Evolutionary conservation across 2,329 filamentous ascomycete species (phyloP).

Genomic region (Scytalidium sp.): DNA sequence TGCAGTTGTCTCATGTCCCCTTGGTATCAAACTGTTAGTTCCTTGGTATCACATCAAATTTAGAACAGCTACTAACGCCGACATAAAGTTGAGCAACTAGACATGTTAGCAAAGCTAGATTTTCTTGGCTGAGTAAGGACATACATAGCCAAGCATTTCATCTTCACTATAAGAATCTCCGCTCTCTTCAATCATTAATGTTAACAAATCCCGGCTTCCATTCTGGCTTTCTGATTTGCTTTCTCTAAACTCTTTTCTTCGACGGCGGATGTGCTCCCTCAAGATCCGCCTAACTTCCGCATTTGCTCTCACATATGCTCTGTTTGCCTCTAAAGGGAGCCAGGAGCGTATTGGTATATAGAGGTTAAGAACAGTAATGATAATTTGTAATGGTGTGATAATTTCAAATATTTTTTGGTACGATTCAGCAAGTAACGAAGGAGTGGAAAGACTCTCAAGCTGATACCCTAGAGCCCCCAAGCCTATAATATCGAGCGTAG

Average conservation of each 20-base stretch:
- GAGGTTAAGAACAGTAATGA: slow-evolving; percentile 18
- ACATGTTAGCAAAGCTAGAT: not conserved
- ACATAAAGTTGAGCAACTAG: slow-evolving; percentile 42
- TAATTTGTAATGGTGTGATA: slow-evolving; percentile 7
- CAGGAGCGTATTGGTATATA: slow-evolving; percentile 24
- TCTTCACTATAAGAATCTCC: slow-evolving; percentile 32
- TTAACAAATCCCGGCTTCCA: slow-evolving; percentile 29
- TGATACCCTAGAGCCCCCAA: slow-evolving; percentile 3
- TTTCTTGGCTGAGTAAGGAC: not conserved
- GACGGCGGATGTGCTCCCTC: slow-evolving; percentile 26
- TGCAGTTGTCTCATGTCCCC: slow-evolving; percentile 38
- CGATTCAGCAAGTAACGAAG: slow-evolving; percentile 14
- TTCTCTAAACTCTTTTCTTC: slow-evolving; percentile 21
- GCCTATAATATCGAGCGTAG: slow-evolving; percentile 36
- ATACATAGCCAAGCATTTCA: slow-evolving; percentile 34
- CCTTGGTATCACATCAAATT: slow-evolving; percentile 29
- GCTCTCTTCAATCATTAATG: slow-evolving; percentile 30
- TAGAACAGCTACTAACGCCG: slow-evolving; percentile 29
- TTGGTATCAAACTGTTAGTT: not conserved
- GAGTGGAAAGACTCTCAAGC: slow-evolving; percentile 1
- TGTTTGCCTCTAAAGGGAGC: slow-evolving; percentile 37
- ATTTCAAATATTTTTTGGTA: slow-evolving; percentile 22
- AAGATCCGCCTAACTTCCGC: slow-evolving; percentile 32
- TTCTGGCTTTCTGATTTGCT: slow-evolving; percentile 18
- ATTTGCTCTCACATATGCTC: slow-evolving; percentile 32